Percentiles rank a stretch among this genome's conserved stretches.
Evolutionary conservation across 106 monocot species (phyloP).

Genomic region (Dendrobium huoshanense): DNA sequence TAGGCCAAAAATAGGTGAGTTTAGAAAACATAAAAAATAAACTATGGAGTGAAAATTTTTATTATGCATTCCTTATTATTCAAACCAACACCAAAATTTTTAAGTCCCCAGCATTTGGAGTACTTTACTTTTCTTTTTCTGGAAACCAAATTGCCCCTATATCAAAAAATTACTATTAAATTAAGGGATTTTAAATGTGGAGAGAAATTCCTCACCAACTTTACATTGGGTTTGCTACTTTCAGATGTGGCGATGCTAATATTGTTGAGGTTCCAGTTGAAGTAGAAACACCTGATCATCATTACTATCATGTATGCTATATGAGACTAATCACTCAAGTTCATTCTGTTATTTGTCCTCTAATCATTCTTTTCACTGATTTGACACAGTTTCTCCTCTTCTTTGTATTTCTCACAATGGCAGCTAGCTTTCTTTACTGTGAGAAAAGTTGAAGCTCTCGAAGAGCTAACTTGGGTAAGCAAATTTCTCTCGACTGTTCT

Average conservation of each 20-base stretch:
- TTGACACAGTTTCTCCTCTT: not conserved
- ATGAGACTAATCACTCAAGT: not conserved
- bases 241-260: slow-evolving; percentile 76
- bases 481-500: not conserved
- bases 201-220: too few species aligned
- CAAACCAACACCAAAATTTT: too few species aligned
- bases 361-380: not conserved
- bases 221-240: not conserved
- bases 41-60: too few species aligned
- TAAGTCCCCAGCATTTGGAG: too few species aligned
- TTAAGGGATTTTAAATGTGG: too few species aligned
- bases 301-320: slow-evolving; percentile 79
- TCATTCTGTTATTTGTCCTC: not conserved
- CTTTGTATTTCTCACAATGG: not conserved
- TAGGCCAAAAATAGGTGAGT: too few species aligned
- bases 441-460: slow-evolving; percentile 16
- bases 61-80: too few species aligned
- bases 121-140: too few species aligned
- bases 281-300: slow-evolving; percentile 81
- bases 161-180: too few species aligned
- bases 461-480: slow-evolving; percentile 20
- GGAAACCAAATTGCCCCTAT: too few species aligned
- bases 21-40: too few species aligned
- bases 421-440: slow-evolving; percentile 25
- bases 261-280: slow-evolving; percentile 83